Base-by-base conservation (phyloP, 1,139 yeast genomes). In the Arxiozyma slooffiae region DNA sequence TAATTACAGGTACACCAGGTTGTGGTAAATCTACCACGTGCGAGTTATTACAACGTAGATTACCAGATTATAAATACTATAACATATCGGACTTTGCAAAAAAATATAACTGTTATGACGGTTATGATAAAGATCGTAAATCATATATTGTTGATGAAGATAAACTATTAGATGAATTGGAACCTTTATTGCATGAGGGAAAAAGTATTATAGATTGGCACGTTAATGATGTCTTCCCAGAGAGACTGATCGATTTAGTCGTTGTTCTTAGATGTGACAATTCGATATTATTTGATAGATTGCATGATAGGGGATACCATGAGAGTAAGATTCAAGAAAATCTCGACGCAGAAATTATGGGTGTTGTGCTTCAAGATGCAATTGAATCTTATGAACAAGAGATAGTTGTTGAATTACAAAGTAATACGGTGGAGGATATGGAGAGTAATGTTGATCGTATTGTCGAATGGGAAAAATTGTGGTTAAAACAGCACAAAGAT, bases 1-100 rank as follows among this genome's bases (percentile, higher is more conserved):
- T 94, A 41, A 78, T 92, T 48, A 92, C 97, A 7, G 98, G 98
- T 3, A 94, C 98, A 1, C 98, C 98, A 16, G 97, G 98, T 0
- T 88, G 97, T 60, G 99, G 99, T 16, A 92, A 92, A 64, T 79
- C 97, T 1, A 82, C 92, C 20, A 97, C 90, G 60, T 80, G 92
- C 3, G 82, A 79, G 60, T 72, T 76, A 51, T 71, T 90, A 52
- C 79, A 75, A 7, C 72, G 78, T 44, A 76, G 75, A 52, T 66
- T 82, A 30, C 69, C 74, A 7, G 71, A 69, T 14, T 77, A 82
- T 58, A 70, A 67, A 46, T 85, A 85, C 60, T 76, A 84, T 55
- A 77, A 82, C 56, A 80, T 94, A 54, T 85, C 94, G 61, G 90
- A 86, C 44, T 74, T 85, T 60, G 97, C 97, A 42, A 85, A 85